Evolutionary conservation across 1,139 yeast species (phyloP).

Genomic region (Pichia sp.): DNA sequence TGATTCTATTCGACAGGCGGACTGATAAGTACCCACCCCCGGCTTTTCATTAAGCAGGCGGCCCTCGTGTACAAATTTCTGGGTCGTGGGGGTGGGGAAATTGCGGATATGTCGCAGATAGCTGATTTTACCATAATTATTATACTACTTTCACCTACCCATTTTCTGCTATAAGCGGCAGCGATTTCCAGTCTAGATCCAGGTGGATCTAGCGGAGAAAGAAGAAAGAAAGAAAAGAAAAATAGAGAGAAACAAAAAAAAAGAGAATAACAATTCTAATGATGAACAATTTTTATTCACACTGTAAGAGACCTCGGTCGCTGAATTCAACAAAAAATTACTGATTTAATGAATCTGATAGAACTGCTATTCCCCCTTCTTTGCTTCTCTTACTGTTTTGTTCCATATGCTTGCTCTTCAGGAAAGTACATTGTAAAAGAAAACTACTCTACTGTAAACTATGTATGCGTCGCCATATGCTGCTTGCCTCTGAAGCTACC

Average conservation of each 20-base stretch:
- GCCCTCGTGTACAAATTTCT: slow-evolving; percentile 62
- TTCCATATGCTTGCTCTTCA: not conserved
- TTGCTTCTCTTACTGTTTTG: too few species aligned
- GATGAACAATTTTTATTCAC: slow-evolving; percentile 36
- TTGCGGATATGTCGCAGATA: slow-evolving; percentile 62
- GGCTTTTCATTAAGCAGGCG: slow-evolving; percentile 52
- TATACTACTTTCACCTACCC: not conserved
- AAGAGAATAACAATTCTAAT: slow-evolving; percentile 11
- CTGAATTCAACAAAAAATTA: slow-evolving; percentile 35
- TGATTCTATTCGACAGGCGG: slow-evolving; percentile 69
- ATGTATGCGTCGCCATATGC: not conserved
- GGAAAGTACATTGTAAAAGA: not conserved
- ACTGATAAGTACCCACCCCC: slow-evolving; percentile 51
- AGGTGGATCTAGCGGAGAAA: slow-evolving; percentile 19
- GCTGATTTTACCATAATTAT: slow-evolving; percentile 22
- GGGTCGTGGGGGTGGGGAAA: slow-evolving; percentile 48
- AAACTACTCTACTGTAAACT: not conserved
- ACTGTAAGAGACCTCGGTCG: slow-evolving; percentile 33
- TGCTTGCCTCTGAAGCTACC: slow-evolving; percentile 7
- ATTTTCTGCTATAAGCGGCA: not conserved
- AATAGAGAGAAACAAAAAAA: slow-evolving; percentile 1
- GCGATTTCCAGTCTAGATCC: slow-evolving; percentile 11
- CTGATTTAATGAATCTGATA: slow-evolving; percentile 81
- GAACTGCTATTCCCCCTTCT: slow-evolving; percentile 2
- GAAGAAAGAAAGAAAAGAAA: slow-evolving; percentile 9